A percentile compares a stretch with the other conserved stretches of the same genome.
Conservation (phyloP, 2,329 filamentous ascomycete species). For the Colletotrichum somersetense region DNA sequence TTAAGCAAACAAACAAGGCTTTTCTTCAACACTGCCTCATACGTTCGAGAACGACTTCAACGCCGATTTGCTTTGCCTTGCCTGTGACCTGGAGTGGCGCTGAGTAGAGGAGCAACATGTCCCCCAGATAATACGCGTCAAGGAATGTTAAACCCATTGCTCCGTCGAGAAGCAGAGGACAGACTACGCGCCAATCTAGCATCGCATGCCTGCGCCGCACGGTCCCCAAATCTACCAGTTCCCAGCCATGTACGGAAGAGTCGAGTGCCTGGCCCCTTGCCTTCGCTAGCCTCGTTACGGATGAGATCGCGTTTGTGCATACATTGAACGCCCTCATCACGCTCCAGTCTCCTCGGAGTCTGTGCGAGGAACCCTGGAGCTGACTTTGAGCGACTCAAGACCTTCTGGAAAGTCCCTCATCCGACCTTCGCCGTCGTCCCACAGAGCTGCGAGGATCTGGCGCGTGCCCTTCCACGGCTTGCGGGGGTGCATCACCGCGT, state of each 20-base stretch:
- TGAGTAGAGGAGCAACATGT: not conserved
- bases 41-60: constrained; percentile 15
- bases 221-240: not conserved
- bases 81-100: not conserved
- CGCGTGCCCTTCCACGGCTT: constrained; percentile 49
- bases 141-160: not conserved
- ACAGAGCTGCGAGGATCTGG: constrained; percentile 50
- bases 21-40: constrained; percentile 7
- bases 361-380: constrained; percentile 34
- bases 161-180: not conserved
- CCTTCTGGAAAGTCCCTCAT: constrained; percentile 47
- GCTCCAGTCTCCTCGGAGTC: not conserved
- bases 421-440: constrained; percentile 46
- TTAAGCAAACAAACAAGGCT: not conserved
- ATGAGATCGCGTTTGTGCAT: not conserved
- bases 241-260: not conserved
- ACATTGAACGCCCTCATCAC: not conserved
- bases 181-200: not conserved
- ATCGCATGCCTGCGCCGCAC: not conserved
- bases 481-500: constrained; percentile 51
- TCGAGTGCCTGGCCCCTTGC: not conserved
- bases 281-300: not conserved
- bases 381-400: constrained; percentile 38
- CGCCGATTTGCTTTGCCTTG: not conserved
- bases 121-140: not conserved